A percentile compares a stretch with the other conserved stretches of the same genome.
Conservation (phyloP, 2,329 filamentous ascomycete genomes). For the Xylaria sp. region DNA sequence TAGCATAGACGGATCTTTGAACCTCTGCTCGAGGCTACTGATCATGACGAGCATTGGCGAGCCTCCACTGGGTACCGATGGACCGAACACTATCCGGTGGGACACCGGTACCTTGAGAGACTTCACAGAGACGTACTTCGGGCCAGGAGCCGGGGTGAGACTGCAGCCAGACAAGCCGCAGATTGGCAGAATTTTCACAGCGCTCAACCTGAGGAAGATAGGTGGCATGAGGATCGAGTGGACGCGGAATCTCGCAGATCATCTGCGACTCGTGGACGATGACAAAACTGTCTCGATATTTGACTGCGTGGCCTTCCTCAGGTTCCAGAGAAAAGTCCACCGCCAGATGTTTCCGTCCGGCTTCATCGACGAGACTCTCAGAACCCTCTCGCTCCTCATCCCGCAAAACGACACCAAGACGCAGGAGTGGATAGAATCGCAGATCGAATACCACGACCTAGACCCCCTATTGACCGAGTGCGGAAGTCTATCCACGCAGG, state of each 20-base stretch:
- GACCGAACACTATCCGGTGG: slow-evolving; percentile 31
- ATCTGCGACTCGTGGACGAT: slow-evolving; percentile 52
- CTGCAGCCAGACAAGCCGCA: slow-evolving; percentile 34
- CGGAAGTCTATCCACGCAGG: slow-evolving; percentile 49
- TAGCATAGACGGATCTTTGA: slow-evolving; percentile 27
- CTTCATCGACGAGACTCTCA: slow-evolving; percentile 52
- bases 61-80: slow-evolving; percentile 26
- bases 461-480: slow-evolving; percentile 29
- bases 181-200: slow-evolving; percentile 42
- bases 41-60: slow-evolving; percentile 37
- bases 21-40: slow-evolving; percentile 32
- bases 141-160: not conserved
- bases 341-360: slow-evolving; percentile 44
- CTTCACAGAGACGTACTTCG: slow-evolving; percentile 27
- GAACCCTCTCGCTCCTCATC: slow-evolving; percentile 51
- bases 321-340: slow-evolving; percentile 39
- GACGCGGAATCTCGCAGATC: slow-evolving; percentile 54
- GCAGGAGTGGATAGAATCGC: slow-evolving; percentile 21
- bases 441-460: slow-evolving; percentile 11
- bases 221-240: slow-evolving; percentile 50
- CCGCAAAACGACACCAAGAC: slow-evolving; percentile 45
- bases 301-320: slow-evolving; percentile 52
- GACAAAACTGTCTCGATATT: slow-evolving; percentile 53
- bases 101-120: slow-evolving; percentile 21
- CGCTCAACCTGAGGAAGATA: slow-evolving; percentile 44